Conservation (phyloP, 2,329 filamentous ascomycete genomes). For the Talaromyces sp. region DNA sequence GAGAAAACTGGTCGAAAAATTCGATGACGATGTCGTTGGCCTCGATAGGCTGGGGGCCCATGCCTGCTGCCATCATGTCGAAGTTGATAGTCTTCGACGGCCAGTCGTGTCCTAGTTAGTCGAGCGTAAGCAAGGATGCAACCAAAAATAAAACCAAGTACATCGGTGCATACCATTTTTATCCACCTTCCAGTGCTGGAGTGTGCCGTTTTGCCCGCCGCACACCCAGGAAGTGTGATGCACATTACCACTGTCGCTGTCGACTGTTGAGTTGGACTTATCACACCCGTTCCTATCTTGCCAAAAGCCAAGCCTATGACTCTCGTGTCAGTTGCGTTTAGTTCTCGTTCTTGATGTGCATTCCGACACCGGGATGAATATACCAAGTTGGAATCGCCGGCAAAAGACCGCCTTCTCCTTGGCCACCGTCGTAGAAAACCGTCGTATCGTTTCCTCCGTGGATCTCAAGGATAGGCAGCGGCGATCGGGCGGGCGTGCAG, state of each 20-base stretch:
- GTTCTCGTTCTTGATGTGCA: constrained; percentile 11
- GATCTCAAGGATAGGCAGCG: constrained; percentile 45
- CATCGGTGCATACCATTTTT: constrained; percentile 31
- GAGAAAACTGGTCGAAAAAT: constrained; percentile 37
- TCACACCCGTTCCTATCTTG: constrained; percentile 34
- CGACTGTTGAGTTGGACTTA: constrained; percentile 25
- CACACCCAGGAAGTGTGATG: constrained; percentile 41
- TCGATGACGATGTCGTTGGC: constrained; percentile 41
- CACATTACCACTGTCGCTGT: constrained; percentile 35
- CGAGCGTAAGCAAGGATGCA: neutral
- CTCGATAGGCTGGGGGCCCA: constrained; percentile 38
- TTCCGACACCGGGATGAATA: constrained; percentile 10
- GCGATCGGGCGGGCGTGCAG: constrained; percentile 31
- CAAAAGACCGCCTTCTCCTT: constrained; percentile 37
- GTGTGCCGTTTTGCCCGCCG: constrained; percentile 23
- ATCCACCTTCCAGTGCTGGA: constrained; percentile 44
- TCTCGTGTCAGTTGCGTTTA: neutral
- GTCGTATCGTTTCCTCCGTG: constrained; percentile 46
- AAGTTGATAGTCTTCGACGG: constrained; percentile 42
- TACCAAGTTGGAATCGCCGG: constrained; percentile 43
- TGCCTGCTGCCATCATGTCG: constrained; percentile 35
- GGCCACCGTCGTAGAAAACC: constrained; percentile 42
- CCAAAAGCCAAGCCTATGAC: constrained; percentile 29
- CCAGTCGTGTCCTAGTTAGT: constrained; percentile 37
- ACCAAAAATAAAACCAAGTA: neutral